These are phyloP conservation scores for Cyamopsis tetragonoloba DNA, from an alignment of 306 rosid species.

Conservation along the genomic window DNA sequence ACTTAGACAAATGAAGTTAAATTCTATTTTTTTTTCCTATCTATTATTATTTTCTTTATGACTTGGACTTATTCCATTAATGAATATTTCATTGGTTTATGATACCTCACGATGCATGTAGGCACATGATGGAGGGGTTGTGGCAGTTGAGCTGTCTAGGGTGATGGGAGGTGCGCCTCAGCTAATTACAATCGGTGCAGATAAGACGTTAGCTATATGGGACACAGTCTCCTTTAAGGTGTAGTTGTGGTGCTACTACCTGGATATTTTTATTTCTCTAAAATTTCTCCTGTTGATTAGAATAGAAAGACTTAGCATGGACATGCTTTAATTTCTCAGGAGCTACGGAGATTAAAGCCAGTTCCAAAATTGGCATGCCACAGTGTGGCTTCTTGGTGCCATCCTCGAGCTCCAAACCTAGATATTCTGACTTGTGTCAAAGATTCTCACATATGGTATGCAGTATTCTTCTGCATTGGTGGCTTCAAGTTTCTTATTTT, in stretches of 20 bases:
- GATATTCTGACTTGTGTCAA: slow-evolving; percentile 96
- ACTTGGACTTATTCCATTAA: neutral
- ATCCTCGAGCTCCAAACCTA: slow-evolving; percentile 98
- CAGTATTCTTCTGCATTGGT: slow-evolving; percentile 17
- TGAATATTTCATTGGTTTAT: slow-evolving; percentile 24
- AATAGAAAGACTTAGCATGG: slow-evolving; percentile 31
- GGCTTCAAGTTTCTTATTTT: slow-evolving; percentile 6
- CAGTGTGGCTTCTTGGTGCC: slow-evolving; percentile 98
- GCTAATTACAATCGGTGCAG: slow-evolving; percentile 97
- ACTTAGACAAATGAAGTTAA: neutral
- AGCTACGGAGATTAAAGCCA: slow-evolving; percentile 92
- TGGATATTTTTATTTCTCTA: slow-evolving; percentile 5
- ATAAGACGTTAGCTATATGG: slow-evolving; percentile 97
- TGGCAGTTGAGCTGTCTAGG: slow-evolving; percentile 95
- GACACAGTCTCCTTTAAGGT: slow-evolving; percentile 97
- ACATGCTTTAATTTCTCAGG: slow-evolving; percentile 49
- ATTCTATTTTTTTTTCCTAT: neutral
- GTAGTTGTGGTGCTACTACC: neutral
- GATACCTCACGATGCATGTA: slow-evolving; percentile 35
- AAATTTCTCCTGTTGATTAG: slow-evolving; percentile 8
- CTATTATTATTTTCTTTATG: neutral
- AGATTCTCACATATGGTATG: slow-evolving; percentile 94
- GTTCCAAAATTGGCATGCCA: slow-evolving; percentile 96
- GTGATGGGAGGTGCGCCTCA: slow-evolving; percentile 96
- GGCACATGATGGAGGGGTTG: slow-evolving; percentile 99